Base-by-base conservation (phyloP, 1,284 basidiomycete species). In the Marasmius oreades region DNA sequence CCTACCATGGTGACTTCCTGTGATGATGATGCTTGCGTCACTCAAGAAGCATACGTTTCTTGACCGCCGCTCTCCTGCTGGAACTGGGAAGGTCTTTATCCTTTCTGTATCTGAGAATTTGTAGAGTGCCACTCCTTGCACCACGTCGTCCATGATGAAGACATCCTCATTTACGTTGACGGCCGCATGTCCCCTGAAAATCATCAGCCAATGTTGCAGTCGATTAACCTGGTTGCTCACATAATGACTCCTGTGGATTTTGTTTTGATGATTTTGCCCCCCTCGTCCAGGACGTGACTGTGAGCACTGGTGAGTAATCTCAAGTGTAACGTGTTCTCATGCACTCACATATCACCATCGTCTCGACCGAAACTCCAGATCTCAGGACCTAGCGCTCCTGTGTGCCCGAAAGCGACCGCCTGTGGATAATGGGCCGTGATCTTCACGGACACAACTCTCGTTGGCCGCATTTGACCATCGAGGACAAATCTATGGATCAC, bases 301-400 rank as follows among this genome's bases (percentile, higher is more conserved):
- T 10, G 7, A 8, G 20, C 8, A 8, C 7, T 20, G 31, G 36
- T 18, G 14, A 3, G 51, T 10, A 2, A 1, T 4, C 7, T 39
- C 14, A 18, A 36, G 10, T 12, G 26, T 18, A 39, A 3, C 5
- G n/a, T 26, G 16, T 20, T 16, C 22, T 52, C n/a, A 33, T 14
- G 10, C 10, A 53, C 55, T 57, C 26, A 57, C 56, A 57, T 53
- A 2, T 50, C 56, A 6, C 56, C 52, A 42, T 57, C 56, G 33
- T 57, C 56, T 12, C 56, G 47, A 16, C 56, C 51, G 34, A 57
- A 53, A n/a, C 51, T 22, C 56, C 56, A 57, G 1, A 57, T 26
- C 24, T 57, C 52, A 11, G 45, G 51, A 0, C 56, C 52, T 6
- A 33, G 33, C 1, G 44, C 37, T 16, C 51, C 52, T 31, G 31